phyloP scores from a whole-genome alignment of 1,139 yeast genomes.

The Meyerozyma sp. region DNA sequence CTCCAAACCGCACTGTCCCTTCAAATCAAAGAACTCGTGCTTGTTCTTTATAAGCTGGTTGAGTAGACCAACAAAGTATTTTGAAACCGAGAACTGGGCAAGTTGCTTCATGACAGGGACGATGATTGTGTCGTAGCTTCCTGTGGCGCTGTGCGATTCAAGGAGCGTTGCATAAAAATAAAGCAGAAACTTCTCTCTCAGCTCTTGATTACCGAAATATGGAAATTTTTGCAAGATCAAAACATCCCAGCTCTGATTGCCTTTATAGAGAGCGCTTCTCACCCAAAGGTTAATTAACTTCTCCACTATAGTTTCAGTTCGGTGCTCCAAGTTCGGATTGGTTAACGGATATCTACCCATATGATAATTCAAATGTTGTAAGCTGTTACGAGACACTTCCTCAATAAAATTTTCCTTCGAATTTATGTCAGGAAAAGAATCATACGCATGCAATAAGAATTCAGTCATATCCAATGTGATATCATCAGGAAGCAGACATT shows the following conservation, averaged over 20 bases:
- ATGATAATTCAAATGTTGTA: slow-evolving; percentile 15
- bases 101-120: slow-evolving; percentile 19
- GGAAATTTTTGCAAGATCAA: slow-evolving; percentile 35
- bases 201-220: slow-evolving; percentile 34
- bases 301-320: slow-evolving; percentile 22
- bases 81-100: slow-evolving; percentile 21
- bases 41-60: slow-evolving; percentile 16
- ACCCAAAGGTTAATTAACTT: slow-evolving; percentile 27
- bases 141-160: slow-evolving; percentile 1
- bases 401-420: background rate
- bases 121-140: slow-evolving; percentile 19
- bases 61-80: slow-evolving; percentile 19
- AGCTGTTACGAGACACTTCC: background rate
- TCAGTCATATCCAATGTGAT: background rate
- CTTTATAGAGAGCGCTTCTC: slow-evolving; percentile 11
- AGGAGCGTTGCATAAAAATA: slow-evolving; percentile 26
- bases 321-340: slow-evolving; percentile 18
- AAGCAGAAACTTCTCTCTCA: slow-evolving; percentile 31
- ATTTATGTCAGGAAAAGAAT: background rate
- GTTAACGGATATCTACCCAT: slow-evolving; percentile 37
- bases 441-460: background rate
- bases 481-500: background rate
- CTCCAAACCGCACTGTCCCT: slow-evolving; percentile 14
- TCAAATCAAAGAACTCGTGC: slow-evolving; percentile 14
- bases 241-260: slow-evolving; percentile 30